These are phyloP conservation scores for Lonicera japonica DNA, from an alignment of 129 eudicot species.

Conservation along the genomic window DNA sequence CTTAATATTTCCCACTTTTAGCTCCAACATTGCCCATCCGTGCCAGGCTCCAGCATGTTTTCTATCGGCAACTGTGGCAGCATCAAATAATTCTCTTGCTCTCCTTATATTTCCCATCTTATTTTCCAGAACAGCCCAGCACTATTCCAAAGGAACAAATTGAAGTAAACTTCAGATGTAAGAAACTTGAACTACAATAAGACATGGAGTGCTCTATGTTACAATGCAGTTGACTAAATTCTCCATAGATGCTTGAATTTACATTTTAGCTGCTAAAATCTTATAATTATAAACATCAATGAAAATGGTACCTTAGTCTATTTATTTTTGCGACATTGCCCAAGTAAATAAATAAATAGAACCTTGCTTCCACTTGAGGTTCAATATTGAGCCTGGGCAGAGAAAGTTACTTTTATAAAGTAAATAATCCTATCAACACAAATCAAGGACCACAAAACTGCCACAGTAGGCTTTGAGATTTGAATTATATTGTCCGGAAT, in stretches of 20 bases:
- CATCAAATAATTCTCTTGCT: slow-evolving; percentile 89
- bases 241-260: background rate
- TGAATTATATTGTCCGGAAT: too few species aligned
- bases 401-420: too few species aligned
- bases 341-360: too few species aligned
- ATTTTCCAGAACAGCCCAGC: slow-evolving; percentile 95
- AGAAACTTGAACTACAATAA: slow-evolving; percentile 3
- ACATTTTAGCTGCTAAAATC: background rate
- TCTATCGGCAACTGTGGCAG: slow-evolving; percentile 97
- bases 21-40: slow-evolving; percentile 97
- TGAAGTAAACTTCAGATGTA: background rate
- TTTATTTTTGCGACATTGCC: too few species aligned
- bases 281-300: background rate
- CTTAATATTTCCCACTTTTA: slow-evolving; percentile 70
- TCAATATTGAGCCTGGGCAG: too few species aligned
- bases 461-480: too few species aligned
- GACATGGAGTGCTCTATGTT: background rate
- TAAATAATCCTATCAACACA: too few species aligned
- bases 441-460: too few species aligned
- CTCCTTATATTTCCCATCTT: slow-evolving; percentile 76
- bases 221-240: background rate
- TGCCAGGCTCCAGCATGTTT: slow-evolving; percentile 97
- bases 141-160: slow-evolving; percentile 39
- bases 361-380: too few species aligned
- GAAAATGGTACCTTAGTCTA: background rate